These are phyloP conservation scores for Echium plantagineum DNA, from an alignment of 257 asterid species.

Conservation along the genomic window DNA sequence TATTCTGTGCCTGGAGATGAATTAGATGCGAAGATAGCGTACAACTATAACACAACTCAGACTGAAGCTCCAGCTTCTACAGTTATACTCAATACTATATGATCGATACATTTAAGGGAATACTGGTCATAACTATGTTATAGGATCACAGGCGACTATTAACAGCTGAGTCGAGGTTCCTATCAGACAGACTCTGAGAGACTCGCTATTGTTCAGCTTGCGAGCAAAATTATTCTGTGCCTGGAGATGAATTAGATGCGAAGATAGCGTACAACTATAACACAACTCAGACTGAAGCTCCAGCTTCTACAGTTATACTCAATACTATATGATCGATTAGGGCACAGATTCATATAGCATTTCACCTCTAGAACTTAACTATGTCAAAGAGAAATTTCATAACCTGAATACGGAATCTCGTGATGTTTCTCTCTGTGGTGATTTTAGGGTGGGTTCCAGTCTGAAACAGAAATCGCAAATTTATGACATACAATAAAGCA, in stretches of 20 bases:
- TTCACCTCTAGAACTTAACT: slow-evolving; percentile 5
- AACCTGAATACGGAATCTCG: slow-evolving; percentile 81
- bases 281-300: background rate
- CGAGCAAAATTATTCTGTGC: background rate
- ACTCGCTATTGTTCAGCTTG: too few species aligned
- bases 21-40: background rate
- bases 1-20: background rate
- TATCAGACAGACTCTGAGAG: too few species aligned
- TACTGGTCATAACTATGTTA: too few species aligned
- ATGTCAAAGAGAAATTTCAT: slow-evolving; percentile 4
- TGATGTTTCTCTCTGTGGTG: slow-evolving; percentile 72
- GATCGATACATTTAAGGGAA: too few species aligned
- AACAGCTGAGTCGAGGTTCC: too few species aligned
- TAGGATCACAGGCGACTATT: too few species aligned
- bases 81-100: background rate
- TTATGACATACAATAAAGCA: slow-evolving; percentile 6
- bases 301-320: background rate
- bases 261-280: too few species aligned
- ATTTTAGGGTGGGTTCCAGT: slow-evolving; percentile 89
- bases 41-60: background rate
- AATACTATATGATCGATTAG: background rate
- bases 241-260: background rate
- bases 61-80: background rate
- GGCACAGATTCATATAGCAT: background rate
- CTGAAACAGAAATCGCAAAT: slow-evolving; percentile 30